These are phyloP conservation scores for Fusarium nelsonii DNA, from an alignment of 2,329 filamentous ascomycete species.

Conservation along the genomic window DNA sequence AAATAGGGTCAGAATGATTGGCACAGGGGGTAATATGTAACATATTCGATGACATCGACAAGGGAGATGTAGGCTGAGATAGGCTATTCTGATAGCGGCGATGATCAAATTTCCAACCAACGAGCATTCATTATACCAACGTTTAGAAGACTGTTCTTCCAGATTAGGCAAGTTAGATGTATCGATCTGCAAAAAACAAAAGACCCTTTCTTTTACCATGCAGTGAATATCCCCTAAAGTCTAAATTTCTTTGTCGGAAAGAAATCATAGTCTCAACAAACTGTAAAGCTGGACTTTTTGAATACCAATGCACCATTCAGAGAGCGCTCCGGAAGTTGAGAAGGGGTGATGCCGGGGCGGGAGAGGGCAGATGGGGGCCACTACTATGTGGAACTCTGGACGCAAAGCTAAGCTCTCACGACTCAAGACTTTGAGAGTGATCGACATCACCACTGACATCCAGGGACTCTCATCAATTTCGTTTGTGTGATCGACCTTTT, in stretches of 20 bases:
- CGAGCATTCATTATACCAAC: too few species aligned
- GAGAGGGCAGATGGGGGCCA: not conserved
- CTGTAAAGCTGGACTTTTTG: not conserved
- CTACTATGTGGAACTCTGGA: not conserved
- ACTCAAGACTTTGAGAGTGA: constrained; percentile 18
- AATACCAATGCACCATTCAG: not conserved
- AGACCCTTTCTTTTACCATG: not conserved
- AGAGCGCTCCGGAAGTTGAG: not conserved
- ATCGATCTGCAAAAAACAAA: not conserved
- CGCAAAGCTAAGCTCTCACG: constrained; percentile 16
- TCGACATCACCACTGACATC: constrained; percentile 22
- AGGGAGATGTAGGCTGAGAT: not conserved
- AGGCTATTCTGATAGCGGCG: not conserved
- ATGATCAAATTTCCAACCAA: not conserved
- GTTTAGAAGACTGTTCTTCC: not conserved
- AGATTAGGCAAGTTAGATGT: not conserved
- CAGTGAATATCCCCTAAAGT: not conserved
- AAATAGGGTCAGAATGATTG: not conserved
- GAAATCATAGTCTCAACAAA: not conserved
- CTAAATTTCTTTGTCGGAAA: not conserved
- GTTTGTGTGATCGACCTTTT: not conserved
- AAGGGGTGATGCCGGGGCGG: not conserved
- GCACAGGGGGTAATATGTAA: not conserved
- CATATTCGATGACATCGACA: not conserved
- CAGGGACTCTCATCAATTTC: constrained; percentile 3